Percentiles rank a stretch among this genome's conserved stretches.
phyloP scores from a whole-genome alignment of 768 basidiomycete species.

The Lactarius quietus region DNA sequence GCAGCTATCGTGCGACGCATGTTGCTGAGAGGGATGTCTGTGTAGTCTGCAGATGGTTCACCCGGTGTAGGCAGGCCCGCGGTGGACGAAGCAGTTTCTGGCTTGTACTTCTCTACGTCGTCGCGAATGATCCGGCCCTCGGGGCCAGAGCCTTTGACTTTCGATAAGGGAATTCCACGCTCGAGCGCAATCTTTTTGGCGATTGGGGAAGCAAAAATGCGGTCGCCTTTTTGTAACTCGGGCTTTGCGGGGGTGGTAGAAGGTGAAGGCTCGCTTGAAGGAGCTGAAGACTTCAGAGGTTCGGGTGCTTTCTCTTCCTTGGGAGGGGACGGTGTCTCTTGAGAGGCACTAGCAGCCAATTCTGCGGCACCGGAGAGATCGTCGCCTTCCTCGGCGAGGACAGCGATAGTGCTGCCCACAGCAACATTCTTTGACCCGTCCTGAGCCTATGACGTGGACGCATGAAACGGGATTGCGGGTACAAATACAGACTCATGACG shows the following conservation, averaged over 20 bases:
- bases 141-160: slow-evolving; percentile 93
- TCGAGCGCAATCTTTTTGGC: slow-evolving; percentile 98
- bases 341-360: slow-evolving; percentile 59
- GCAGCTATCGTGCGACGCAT: slow-evolving; percentile 94
- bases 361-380: slow-evolving; percentile 81
- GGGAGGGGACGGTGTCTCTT: slow-evolving; percentile 37
- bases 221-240: slow-evolving; percentile 63
- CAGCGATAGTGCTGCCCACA: slow-evolving; percentile 87
- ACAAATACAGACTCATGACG: slow-evolving; percentile 31
- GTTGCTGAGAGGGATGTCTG: slow-evolving; percentile 85
- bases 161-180: slow-evolving; percentile 81
- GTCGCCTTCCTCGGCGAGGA: slow-evolving; percentile 93
- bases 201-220: slow-evolving; percentile 92
- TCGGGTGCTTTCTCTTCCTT: slow-evolving; percentile 40
- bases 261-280: slow-evolving; percentile 35
- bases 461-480: background rate
- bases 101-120: slow-evolving; percentile 90
- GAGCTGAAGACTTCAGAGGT: slow-evolving; percentile 39
- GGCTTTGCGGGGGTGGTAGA: slow-evolving; percentile 44
- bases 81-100: slow-evolving; percentile 44
- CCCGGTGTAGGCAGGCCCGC: slow-evolving; percentile 48
- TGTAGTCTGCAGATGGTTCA: slow-evolving; percentile 60
- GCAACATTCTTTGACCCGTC: slow-evolving; percentile 85
- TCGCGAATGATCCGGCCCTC: slow-evolving; percentile 91
- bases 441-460: slow-evolving; percentile 46